phyloP scores from a whole-genome alignment of 2,329 filamentous ascomycete species.

The Aspergillus floridensis region DNA sequence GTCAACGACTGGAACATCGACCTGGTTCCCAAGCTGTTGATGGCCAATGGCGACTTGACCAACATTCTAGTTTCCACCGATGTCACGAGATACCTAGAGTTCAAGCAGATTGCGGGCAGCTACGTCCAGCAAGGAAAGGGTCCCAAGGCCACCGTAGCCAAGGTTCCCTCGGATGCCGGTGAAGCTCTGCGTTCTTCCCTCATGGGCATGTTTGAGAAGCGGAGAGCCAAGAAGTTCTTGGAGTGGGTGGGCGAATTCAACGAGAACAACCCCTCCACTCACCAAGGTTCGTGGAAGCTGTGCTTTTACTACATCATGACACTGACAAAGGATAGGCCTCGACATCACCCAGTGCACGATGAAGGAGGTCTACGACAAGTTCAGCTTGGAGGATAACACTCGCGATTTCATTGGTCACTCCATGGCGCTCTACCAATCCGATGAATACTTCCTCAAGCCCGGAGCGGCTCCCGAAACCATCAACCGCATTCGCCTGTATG shows the following conservation, averaged over 20 bases:
- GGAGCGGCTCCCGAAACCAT: slow-evolving; percentile 81
- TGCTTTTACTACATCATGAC: neutral
- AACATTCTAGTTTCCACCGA: slow-evolving; percentile 98
- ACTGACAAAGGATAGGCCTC: slow-evolving; percentile 59
- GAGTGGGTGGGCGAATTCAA: slow-evolving; percentile 93
- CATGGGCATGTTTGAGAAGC: slow-evolving; percentile 98
- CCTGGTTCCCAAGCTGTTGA: slow-evolving; percentile 94
- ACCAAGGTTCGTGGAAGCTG: slow-evolving; percentile 68
- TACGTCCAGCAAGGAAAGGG: slow-evolving; percentile 87
- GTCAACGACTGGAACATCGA: slow-evolving; percentile 99
- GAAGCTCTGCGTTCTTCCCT: slow-evolving; percentile 90
- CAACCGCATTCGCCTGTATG: slow-evolving; percentile 90
- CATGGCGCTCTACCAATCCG: slow-evolving; percentile 92
- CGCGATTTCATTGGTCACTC: slow-evolving; percentile 96
- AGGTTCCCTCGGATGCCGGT: slow-evolving; percentile 88
- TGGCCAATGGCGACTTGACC: slow-evolving; percentile 97
- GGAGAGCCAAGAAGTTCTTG: slow-evolving; percentile 92
- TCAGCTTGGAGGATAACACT: slow-evolving; percentile 82
- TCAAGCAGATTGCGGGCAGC: slow-evolving; percentile 92
- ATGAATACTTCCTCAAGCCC: slow-evolving; percentile 73
- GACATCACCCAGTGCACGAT: slow-evolving; percentile 77
- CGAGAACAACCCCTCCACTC: slow-evolving; percentile 73
- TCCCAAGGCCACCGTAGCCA: slow-evolving; percentile 86
- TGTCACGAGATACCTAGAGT: slow-evolving; percentile 82
- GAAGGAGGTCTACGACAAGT: slow-evolving; percentile 99